Percentiles rank a stretch among this genome's conserved stretches.
Conservation (phyloP, 1,284 basidiomycete species). For the Naganishia sp. region DNA sequence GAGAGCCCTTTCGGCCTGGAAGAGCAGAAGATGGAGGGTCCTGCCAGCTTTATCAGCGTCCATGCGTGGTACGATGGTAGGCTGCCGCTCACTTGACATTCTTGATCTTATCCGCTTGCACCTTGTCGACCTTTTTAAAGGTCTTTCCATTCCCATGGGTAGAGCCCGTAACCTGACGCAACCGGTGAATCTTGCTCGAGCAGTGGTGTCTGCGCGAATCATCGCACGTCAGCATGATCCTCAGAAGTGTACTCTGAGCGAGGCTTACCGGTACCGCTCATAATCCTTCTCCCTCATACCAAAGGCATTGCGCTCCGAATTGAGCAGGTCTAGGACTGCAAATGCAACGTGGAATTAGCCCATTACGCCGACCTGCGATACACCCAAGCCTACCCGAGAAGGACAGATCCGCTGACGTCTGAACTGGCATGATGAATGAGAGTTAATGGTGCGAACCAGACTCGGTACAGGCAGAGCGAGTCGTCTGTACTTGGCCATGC, state of each 20-base stretch:
- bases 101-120: constrained; percentile 67
- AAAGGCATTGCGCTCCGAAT: constrained; percentile 86
- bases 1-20: constrained; percentile 90
- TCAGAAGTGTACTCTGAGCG: neutral
- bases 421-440: no score
- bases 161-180: constrained; percentile 77
- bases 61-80: neutral
- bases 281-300: constrained; percentile 87
- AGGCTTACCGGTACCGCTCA: constrained; percentile 70
- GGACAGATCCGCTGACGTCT: constrained; percentile 37
- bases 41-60: constrained; percentile 22
- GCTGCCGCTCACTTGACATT: constrained; percentile 69
- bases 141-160: constrained; percentile 86
- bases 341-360: neutral
- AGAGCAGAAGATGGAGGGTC: constrained; percentile 72
- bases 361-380: neutral
- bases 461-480: no score
- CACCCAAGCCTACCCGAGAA: constrained; percentile 43
- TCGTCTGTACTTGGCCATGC: no score
- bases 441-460: no score
- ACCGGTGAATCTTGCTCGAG: constrained; percentile 81
- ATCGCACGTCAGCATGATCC: constrained; percentile 13
- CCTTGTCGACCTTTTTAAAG: constrained; percentile 75
- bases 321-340: constrained; percentile 74
- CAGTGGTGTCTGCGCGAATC: constrained; percentile 73